Conservation (phyloP, 331 rosid genomes). For the Saraca asoca region DNA sequence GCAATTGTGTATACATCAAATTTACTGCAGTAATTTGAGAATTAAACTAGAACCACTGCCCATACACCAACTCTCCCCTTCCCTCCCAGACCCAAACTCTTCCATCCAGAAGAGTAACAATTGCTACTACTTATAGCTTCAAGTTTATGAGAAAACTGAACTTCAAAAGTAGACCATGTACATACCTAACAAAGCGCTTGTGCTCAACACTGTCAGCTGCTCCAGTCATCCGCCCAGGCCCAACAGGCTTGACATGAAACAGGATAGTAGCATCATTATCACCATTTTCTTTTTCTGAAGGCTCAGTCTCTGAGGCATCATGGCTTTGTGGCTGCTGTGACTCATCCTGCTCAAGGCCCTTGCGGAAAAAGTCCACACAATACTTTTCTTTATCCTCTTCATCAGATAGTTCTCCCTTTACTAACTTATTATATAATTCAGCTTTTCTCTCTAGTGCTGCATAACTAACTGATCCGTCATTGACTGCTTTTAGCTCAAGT, state of each 20-base stretch:
- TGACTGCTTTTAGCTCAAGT: conserved; percentile 79
- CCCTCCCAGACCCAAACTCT: background rate
- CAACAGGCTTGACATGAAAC: conserved; percentile 52
- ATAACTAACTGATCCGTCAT: conserved; percentile 76
- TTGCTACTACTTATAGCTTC: background rate
- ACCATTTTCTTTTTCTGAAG: conserved; percentile 48
- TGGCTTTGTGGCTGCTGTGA: conserved; percentile 37
- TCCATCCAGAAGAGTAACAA: conserved; percentile 13
- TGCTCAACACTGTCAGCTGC: conserved; percentile 59
- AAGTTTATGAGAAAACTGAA: background rate
- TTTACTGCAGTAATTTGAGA: background rate
- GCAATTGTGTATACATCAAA: background rate
- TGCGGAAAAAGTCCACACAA: conserved; percentile 81
- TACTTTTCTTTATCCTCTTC: conserved; percentile 88
- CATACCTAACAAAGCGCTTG: conserved; percentile 84
- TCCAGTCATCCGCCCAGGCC: conserved; percentile 59
- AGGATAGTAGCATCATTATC: conserved; percentile 41
- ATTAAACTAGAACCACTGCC: background rate
- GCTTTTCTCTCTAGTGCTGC: conserved; percentile 87
- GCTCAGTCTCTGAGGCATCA: conserved; percentile 31
- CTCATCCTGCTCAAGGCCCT: conserved; percentile 65
- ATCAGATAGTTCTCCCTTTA: conserved; percentile 73
- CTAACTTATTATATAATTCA: conserved; percentile 66
- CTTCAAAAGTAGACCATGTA: too few species aligned
- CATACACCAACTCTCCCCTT: conserved; percentile 15